These are phyloP conservation scores for Aureoboletus auriporus DNA, from an alignment of 768 basidiomycete genomes.

Conservation along the genomic window DNA sequence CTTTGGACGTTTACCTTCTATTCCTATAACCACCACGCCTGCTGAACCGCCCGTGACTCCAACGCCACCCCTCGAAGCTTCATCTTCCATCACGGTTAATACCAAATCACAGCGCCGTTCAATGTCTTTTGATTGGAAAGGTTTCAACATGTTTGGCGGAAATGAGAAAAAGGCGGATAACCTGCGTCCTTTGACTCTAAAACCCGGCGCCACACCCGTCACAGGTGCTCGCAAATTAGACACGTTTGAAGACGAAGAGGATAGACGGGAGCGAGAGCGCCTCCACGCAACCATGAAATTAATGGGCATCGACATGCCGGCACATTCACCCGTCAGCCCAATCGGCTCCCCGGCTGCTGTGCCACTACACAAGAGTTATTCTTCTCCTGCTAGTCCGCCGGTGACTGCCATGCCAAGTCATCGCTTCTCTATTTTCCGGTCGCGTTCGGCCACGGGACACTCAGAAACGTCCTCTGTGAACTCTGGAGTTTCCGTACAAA, in stretches of 20 bases:
- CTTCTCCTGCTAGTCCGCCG: constrained; percentile 33
- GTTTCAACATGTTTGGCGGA: constrained; percentile 62
- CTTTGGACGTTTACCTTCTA: constrained; percentile 35
- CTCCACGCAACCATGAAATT: constrained; percentile 89
- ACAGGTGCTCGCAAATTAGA: constrained; percentile 76
- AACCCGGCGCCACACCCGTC: constrained; percentile 53
- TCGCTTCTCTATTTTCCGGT: constrained; percentile 73
- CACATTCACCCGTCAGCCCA: constrained; percentile 35
- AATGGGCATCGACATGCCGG: constrained; percentile 81
- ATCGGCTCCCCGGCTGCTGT: constrained; percentile 28
- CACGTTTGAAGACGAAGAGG: constrained; percentile 89
- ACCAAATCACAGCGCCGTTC: constrained; percentile 63
- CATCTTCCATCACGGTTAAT: constrained; percentile 18
- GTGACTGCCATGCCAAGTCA: constrained; percentile 28
- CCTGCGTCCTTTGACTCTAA: constrained; percentile 71
- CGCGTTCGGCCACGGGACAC: constrained; percentile 38
- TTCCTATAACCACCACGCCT: constrained; percentile 36
- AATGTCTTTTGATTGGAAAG: constrained; percentile 81
- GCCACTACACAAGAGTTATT: constrained; percentile 38
- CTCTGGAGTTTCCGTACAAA: constrained; percentile 39
- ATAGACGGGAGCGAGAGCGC: constrained; percentile 80
- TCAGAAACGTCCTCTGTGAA: constrained; percentile 48
- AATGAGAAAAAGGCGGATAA: constrained; percentile 62
- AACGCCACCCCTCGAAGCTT: constrained; percentile 15
- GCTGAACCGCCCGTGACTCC: constrained; percentile 18